Evolutionary conservation across 345 rosid species (phyloP).

Genomic region (Salix arbutifolia): DNA sequence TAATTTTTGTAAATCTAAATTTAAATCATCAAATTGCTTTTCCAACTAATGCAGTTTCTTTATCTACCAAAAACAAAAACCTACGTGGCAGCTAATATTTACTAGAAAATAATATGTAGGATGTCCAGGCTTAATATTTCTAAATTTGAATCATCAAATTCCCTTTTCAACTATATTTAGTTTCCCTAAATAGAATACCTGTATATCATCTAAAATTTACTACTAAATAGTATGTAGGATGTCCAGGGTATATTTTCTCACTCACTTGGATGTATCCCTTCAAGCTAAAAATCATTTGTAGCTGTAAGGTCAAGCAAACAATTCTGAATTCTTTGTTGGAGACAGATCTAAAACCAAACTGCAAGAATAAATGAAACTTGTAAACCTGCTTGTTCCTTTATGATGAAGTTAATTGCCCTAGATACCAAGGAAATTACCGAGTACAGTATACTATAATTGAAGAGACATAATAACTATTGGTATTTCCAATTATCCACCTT

Average conservation of each 20-base stretch:
- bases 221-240: background rate
- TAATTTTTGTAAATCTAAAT: background rate
- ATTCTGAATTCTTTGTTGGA: background rate
- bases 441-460: background rate
- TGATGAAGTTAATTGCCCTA: conserved; percentile 9
- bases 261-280: background rate
- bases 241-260: background rate
- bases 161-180: background rate
- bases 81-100: background rate
- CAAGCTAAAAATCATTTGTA: background rate
- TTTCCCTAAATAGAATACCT: background rate
- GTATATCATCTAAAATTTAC: background rate
- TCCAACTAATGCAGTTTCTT: background rate
- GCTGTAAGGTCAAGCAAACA: background rate
- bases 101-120: background rate
- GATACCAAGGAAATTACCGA: background rate
- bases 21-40: background rate
- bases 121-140: background rate
- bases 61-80: background rate
- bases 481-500: conserved; percentile 9
- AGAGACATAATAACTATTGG: conserved; percentile 1
- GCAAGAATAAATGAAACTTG: background rate
- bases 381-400: background rate
- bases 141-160: background rate
- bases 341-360: background rate